These are phyloP conservation scores for Umbelopsis sp. DNA, from an alignment of 371 early-diverging fungal species.

Conservation along the genomic window DNA sequence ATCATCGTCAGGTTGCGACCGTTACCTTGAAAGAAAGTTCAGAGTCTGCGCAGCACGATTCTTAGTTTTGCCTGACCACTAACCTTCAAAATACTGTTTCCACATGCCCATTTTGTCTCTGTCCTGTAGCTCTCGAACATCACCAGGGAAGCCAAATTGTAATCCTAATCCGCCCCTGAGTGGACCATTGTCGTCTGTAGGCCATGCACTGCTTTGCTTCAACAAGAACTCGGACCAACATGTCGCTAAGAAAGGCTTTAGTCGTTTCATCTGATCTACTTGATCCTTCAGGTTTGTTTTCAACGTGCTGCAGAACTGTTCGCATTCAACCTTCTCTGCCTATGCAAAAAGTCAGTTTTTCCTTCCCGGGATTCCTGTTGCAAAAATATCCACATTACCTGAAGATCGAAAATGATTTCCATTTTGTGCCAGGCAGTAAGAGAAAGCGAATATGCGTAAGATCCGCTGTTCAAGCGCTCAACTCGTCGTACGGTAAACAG, in stretches of 20 bases:
- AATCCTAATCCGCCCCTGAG: slow-evolving; percentile 76
- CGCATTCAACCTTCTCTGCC: slow-evolving; percentile 54
- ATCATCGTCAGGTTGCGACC: slow-evolving; percentile 91
- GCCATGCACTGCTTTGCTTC: slow-evolving; percentile 21
- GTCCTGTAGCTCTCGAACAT: slow-evolving; percentile 75
- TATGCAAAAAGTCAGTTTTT: slow-evolving; percentile 11
- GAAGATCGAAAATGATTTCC: slow-evolving; percentile 57
- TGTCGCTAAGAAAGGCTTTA: slow-evolving; percentile 79
- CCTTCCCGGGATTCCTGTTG: too few relatives aligned
- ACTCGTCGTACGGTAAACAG: slow-evolving; percentile 89
- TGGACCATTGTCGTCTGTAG: slow-evolving; percentile 35
- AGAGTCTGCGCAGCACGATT: too few relatives aligned
- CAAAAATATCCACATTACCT: slow-evolving; percentile 26
- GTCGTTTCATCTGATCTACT: slow-evolving; percentile 68
- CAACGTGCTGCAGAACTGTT: slow-evolving; percentile 59
- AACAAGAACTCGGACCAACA: slow-evolving; percentile 79
- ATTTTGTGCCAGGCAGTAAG: slow-evolving; percentile 68
- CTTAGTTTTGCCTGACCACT: background rate
- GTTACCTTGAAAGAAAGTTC: slow-evolving; percentile 51
- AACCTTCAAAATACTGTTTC: slow-evolving; percentile 76
- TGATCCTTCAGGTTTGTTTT: slow-evolving; percentile 56
- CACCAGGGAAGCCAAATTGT: slow-evolving; percentile 89
- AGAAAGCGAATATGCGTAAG: slow-evolving; percentile 41
- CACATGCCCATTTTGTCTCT: slow-evolving; percentile 78
- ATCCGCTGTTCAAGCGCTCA: slow-evolving; percentile 69